Conservation (phyloP, 2,329 filamentous ascomycete genomes). For the Fusarium sublunatum region DNA sequence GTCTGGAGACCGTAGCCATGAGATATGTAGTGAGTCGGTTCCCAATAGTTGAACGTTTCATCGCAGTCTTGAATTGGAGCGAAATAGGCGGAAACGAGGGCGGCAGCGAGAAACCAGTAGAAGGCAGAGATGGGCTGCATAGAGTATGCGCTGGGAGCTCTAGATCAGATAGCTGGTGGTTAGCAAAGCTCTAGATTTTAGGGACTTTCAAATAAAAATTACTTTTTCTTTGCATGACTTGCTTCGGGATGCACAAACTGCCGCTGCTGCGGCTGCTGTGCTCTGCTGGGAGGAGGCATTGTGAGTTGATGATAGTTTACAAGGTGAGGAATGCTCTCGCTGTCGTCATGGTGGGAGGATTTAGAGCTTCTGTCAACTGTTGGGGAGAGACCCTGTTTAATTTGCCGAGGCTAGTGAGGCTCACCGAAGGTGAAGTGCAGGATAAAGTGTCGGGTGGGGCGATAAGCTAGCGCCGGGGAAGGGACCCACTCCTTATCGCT, state of each 20-base stretch:
- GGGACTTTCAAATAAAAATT: constrained; percentile 1
- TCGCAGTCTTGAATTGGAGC: constrained; percentile 98
- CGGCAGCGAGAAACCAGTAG: constrained; percentile 80
- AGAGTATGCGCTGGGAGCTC: constrained; percentile 65
- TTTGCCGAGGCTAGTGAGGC: constrained; percentile 17
- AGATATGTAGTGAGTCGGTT: constrained; percentile 91
- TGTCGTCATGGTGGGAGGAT: constrained; percentile 43
- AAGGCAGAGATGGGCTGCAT: constrained; percentile 81
- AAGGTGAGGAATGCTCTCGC: constrained; percentile 41
- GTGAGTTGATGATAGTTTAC: constrained; percentile 40
- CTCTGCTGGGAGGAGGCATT: constrained; percentile 57
- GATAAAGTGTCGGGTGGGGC: constrained; percentile 23
- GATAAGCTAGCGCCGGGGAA: constrained; percentile 25
- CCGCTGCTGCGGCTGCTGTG: constrained; percentile 44
- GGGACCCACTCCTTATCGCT: constrained; percentile 41
- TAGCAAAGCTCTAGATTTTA: constrained; percentile 13
- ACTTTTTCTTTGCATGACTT: constrained; percentile 65
- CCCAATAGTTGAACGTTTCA: constrained; percentile 99
- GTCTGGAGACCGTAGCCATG: constrained; percentile 96
- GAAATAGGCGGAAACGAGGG: constrained; percentile 79
- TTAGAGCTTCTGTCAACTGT: constrained; percentile 45
- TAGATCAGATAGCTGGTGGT: constrained; percentile 14
- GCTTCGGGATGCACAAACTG: constrained; percentile 62
- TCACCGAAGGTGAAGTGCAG: constrained; percentile 40
- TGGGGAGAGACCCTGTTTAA: constrained; percentile 35